Evolutionary conservation across 2,329 filamentous ascomycete species (phyloP).

Genomic region (Chrysoporthe austroafricana): DNA sequence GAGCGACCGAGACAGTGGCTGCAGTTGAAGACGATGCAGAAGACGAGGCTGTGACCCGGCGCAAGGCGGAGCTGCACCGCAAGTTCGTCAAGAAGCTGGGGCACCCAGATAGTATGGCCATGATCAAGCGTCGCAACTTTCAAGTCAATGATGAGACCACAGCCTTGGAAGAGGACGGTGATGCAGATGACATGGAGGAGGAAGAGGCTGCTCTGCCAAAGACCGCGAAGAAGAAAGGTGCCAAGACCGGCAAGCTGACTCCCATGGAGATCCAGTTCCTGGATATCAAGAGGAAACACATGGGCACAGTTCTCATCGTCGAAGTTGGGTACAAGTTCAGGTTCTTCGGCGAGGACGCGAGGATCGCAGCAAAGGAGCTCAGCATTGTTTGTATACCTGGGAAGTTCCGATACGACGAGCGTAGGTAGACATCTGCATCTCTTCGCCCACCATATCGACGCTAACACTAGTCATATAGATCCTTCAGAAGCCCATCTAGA

Average conservation of each 20-base stretch:
- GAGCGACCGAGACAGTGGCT: constrained; percentile 44
- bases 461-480: constrained; percentile 49
- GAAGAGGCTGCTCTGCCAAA: constrained; percentile 53
- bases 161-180: constrained; percentile 52
- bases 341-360: constrained; percentile 95
- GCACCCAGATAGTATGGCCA: constrained; percentile 76
- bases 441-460: no score
- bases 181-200: constrained; percentile 61
- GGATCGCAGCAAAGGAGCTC: constrained; percentile 84
- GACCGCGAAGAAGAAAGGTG: constrained; percentile 65
- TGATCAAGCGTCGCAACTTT: constrained; percentile 64
- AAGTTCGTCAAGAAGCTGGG: constrained; percentile 92
- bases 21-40: constrained; percentile 49
- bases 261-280: constrained; percentile 93
- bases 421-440: constrained; percentile 45
- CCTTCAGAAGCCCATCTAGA: constrained; percentile 90
- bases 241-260: constrained; percentile 79
- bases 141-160: constrained; percentile 57
- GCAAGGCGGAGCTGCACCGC: constrained; percentile 74
- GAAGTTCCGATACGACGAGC: constrained; percentile 92
- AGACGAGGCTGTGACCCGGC: constrained; percentile 50
- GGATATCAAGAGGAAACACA: constrained; percentile 88
- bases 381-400: constrained; percentile 97
- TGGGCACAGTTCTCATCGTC: constrained; percentile 87
- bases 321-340: constrained; percentile 98